Percentiles rank a stretch among this genome's conserved stretches.
Conservation (phyloP, 2,329 filamentous ascomycete genomes). For the Trichoderma sp. region DNA sequence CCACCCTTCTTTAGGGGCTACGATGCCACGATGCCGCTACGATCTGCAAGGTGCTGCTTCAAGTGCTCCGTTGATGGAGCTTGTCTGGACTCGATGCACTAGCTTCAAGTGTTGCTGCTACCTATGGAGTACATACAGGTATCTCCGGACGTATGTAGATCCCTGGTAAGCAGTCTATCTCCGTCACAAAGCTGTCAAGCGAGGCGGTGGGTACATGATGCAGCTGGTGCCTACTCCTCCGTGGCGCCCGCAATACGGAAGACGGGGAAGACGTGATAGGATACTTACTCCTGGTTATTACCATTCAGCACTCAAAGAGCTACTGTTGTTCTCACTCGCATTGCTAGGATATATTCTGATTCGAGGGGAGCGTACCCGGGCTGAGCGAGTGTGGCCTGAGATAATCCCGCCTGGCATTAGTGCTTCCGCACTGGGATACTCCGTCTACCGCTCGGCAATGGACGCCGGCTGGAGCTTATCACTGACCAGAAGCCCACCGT, state of each 20-base stretch:
- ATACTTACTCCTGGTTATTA: neutral
- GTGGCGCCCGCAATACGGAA: too few species aligned
- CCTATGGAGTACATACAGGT: neutral
- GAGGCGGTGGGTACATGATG: slow-evolving; percentile 8
- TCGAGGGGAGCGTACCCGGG: neutral
- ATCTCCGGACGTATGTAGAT: slow-evolving; percentile 7
- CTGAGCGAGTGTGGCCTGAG: slow-evolving; percentile 2
- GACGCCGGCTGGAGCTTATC: neutral
- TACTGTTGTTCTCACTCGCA: neutral
- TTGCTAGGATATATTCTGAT: neutral
- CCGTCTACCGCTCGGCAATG: neutral
- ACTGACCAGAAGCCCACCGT: neutral
- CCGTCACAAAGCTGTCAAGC: slow-evolving; percentile 18
- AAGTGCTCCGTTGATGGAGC: too few species aligned
- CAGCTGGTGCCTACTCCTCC: too few species aligned
- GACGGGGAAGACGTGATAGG: neutral
- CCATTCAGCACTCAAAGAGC: neutral
- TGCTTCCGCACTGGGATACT: neutral
- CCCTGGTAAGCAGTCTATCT: slow-evolving; percentile 23
- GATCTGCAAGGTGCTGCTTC: too few species aligned
- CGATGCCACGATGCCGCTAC: too few species aligned
- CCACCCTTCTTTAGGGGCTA: neutral
- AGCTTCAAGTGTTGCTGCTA: neutral
- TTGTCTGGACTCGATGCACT: neutral
- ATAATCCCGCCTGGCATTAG: neutral